Base-by-base conservation (phyloP, 1,284 basidiomycete genomes). In the Pseudozyma sp. region DNA sequence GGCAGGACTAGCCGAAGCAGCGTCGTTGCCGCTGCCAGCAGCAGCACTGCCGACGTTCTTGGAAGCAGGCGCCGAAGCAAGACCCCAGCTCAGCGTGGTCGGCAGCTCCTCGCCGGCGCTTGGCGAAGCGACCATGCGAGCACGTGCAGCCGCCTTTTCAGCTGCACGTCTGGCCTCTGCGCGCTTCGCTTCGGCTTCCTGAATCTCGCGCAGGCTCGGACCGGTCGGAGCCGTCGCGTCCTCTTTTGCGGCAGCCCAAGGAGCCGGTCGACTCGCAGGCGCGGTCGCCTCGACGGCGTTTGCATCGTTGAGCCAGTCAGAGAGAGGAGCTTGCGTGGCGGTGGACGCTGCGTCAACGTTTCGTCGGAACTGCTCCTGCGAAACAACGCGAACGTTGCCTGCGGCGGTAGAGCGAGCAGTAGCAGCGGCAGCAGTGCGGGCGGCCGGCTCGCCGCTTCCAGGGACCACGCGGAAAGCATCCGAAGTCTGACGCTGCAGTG, bases 181-280 rank as follows among this genome's bases (percentile, higher is more conserved):
- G 79, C 90, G 91, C 85, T 90, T 93, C 14, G 89, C 90, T 85
- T 99, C 97, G 1, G 91, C 91, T 78, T 97, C 94, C 84, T 99
- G 97, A 62, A 99, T 99, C 78, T 98, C 94, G 59, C 94, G 90
- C 53, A 99, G 87, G 73, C 92, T 92, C 31, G 81, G 80, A 17
- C 78, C 75, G 16, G 70, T 62, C 6, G 67, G 49, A 5, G 57
- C 46, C 16, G 60, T 48, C 4, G 65, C 35, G 8, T 78, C 75
- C 7, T 73, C 68, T 42, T 75, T 63, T 45, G 81, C 78, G 3
- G 81, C 78, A 4, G 79, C 82, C 83, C 83, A 83, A 0, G 84
- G 83, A 8, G 84, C 78, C 3, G 78, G 51, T 47, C 76, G 74
- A 50, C 67, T 61, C 29, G 80, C 39, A 60, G 66, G 61, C 11